Percentiles rank a stretch among this genome's conserved stretches.
Evolutionary conservation across 257 asterid genomes (phyloP).

Genomic region (Striga asiatica): DNA sequence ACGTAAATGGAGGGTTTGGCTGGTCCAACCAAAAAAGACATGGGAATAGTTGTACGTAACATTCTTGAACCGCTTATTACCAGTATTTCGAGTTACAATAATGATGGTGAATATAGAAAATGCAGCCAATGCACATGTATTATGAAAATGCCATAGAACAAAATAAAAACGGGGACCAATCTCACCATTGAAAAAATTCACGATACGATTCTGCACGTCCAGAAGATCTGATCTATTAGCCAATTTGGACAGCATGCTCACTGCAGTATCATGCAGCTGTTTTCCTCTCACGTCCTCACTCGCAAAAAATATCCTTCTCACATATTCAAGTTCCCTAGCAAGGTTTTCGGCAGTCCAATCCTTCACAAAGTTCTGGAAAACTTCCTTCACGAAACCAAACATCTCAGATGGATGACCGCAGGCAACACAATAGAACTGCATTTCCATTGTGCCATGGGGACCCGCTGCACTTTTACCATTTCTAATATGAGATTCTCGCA

Average conservation of each 20-base stretch:
- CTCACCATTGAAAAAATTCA: constrained; percentile 62
- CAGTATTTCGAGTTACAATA: no score
- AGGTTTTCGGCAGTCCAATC: constrained; percentile 86
- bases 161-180: not conserved
- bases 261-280: constrained; percentile 50
- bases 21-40: no score
- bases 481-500: constrained; percentile 68
- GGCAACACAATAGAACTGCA: constrained; percentile 97
- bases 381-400: constrained; percentile 97
- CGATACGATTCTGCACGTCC: constrained; percentile 49
- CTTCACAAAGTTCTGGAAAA: constrained; percentile 68
- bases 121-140: constrained; percentile 4
- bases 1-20: no score
- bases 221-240: constrained; percentile 48
- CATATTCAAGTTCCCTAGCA: constrained; percentile 71
- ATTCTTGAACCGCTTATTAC: no score
- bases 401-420: constrained; percentile 96
- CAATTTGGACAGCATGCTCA: constrained; percentile 52
- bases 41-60: no score
- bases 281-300: constrained; percentile 84
- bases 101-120: not conserved
- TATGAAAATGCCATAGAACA: not conserved
- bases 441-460: constrained; percentile 56
- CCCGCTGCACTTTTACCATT: constrained; percentile 64
- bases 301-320: constrained; percentile 52